phyloP scores from a whole-genome alignment of 306 rosid genomes.

The Castanea crenata region DNA sequence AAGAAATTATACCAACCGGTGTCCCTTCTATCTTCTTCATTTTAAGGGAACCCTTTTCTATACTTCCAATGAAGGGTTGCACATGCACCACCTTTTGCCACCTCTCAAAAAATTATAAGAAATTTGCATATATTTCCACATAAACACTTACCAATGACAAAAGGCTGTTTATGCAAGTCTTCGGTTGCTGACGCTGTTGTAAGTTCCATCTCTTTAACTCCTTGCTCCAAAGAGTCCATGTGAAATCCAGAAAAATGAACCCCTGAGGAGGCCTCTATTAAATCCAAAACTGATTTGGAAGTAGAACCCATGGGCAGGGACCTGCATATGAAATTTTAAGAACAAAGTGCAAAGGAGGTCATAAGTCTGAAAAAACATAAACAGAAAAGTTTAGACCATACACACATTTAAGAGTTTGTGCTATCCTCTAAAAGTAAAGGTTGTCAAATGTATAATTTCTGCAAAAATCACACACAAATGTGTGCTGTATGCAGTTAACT shows the following conservation, averaged over 20 bases:
- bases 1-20: neutral
- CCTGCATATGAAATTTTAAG: slow-evolving; percentile 28
- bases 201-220: slow-evolving; percentile 40
- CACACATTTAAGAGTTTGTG: neutral
- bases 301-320: slow-evolving; percentile 55
- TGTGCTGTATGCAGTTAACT: neutral
- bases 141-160: slow-evolving; percentile 72
- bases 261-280: slow-evolving; percentile 87
- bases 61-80: neutral
- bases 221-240: slow-evolving; percentile 59
- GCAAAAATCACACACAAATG: neutral
- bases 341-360: neutral
- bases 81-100: neutral
- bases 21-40: neutral
- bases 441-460: neutral
- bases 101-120: neutral
- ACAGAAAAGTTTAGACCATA: neutral
- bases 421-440: neutral
- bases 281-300: slow-evolving; percentile 64
- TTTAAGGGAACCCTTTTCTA: neutral
- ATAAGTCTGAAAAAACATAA: neutral
- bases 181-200: slow-evolving; percentile 59
- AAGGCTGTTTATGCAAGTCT: slow-evolving; percentile 67
- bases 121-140: neutral
- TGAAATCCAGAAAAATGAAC: slow-evolving; percentile 95